Evolutionary conservation across 1,284 basidiomycete species (phyloP).

Genomic region (Cystobasidium pallidum): DNA sequence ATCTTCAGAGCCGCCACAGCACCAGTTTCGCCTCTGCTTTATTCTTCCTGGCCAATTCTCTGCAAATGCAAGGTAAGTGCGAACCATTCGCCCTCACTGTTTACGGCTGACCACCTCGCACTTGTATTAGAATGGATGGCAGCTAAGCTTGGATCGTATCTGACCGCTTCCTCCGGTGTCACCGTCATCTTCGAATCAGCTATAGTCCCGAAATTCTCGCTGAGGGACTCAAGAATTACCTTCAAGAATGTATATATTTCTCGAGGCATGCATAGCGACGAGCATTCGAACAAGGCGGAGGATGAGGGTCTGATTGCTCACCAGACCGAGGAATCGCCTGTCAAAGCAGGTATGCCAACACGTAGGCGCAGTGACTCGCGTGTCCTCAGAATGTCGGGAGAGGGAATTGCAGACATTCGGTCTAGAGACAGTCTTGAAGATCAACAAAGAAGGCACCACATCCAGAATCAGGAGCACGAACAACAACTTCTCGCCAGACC

Average conservation of each 20-base stretch:
- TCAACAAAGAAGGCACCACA: background rate
- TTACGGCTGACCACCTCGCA: background rate
- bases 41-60: slow-evolving; percentile 84
- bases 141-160: slow-evolving; percentile 83
- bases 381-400: slow-evolving; percentile 32
- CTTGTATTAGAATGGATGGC: slow-evolving; percentile 76
- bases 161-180: slow-evolving; percentile 90
- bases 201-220: slow-evolving; percentile 88
- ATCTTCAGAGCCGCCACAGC: slow-evolving; percentile 57
- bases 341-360: background rate
- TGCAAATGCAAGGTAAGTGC: slow-evolving; percentile 79
- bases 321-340: background rate
- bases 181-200: slow-evolving; percentile 96
- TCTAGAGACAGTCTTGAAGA: slow-evolving; percentile 30
- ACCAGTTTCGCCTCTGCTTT: slow-evolving; percentile 95
- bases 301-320: slow-evolving; percentile 54
- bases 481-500: background rate
- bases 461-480: background rate
- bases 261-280: slow-evolving; percentile 62
- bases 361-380: background rate
- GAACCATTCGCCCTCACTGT: background rate
- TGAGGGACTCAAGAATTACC: slow-evolving; percentile 84
- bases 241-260: slow-evolving; percentile 97
- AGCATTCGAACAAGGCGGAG: slow-evolving; percentile 54
- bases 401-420: slow-evolving; percentile 35